Base-by-base conservation (phyloP, 2,329 filamentous ascomycete species). In the Aphanocladium album region DNA sequence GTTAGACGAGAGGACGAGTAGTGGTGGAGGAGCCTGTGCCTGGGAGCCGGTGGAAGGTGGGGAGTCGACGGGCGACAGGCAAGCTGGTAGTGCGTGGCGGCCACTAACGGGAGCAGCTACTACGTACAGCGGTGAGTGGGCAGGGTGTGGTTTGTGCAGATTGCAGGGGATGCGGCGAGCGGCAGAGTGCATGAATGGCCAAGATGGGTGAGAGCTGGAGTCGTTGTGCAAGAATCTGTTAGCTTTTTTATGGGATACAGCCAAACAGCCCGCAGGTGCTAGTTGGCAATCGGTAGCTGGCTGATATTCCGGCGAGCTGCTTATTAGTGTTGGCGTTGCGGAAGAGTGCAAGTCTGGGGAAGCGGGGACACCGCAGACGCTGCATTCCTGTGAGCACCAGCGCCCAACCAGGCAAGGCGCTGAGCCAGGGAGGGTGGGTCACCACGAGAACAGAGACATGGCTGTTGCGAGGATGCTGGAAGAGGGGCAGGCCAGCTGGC, bases 371-470 rank as follows among this genome's bases (percentile, higher is more conserved):
- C 43, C 23, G 45, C n/a, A 35, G 53, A 41, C 56, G 23, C 33
- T 25, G 33, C 55, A 50, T 59, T 57, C 47, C 25, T 46, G 57
- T 52, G 46, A 43, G 37, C 60, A 41, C 60, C 60, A 57, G 46
- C 21, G 47, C 60, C 46, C 35, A 61, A 57, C 55, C 60, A 55
- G 55, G 55, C 35, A 59, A 57, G 41, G 54, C 52, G 60, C 33
- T 17, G n/a, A 41, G n/a, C 19, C 25, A 46, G 37, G 60, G 37
- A 17, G 37, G 30, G 60, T 55, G 60, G 55, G 39, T 12, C 41
- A 19, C 16, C 30, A 3, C 19, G 41, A 37, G 35, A 43, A 12
- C 11, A 53, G 21, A 37, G 49, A 53, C 39, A 50, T n/a, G 33
- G 45, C 35, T 37, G 25, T 30, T 16, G n/a, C 11, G 16, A 25